Evolutionary conservation across 163 green algal genomes (phyloP).

Genomic region (Chlorella variabilis): DNA sequence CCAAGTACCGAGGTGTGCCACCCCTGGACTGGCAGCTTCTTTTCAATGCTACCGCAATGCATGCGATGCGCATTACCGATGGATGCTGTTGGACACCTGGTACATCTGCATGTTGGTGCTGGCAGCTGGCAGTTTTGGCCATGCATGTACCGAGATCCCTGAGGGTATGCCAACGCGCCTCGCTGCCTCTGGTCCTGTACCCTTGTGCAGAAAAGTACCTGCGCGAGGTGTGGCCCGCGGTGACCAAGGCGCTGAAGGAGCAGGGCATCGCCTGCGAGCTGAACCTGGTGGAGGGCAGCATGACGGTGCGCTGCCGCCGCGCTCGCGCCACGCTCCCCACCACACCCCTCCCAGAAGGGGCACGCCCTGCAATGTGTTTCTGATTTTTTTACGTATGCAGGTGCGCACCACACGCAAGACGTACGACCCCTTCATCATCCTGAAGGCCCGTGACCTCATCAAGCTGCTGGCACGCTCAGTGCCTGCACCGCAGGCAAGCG

Average conservation of each 20-base stretch:
- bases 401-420: slow-evolving; percentile 98
- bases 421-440: slow-evolving; percentile 97
- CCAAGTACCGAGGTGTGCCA: slow-evolving; percentile 91
- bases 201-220: slow-evolving; percentile 98
- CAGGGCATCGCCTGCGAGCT: slow-evolving; percentile 94
- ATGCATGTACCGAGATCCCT: no score
- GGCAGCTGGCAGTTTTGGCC: not conserved
- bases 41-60: not conserved
- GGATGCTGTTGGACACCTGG: no score
- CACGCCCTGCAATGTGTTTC: no score
- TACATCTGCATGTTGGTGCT: no score
- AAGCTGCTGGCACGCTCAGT: slow-evolving; percentile 97
- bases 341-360: no score
- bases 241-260: slow-evolving; percentile 93
- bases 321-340: no score
- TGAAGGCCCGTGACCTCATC: slow-evolving; percentile 98
- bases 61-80: no score
- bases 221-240: slow-evolving; percentile 93
- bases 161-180: no score
- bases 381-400: slow-evolving; percentile 75
- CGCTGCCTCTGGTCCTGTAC: no score
- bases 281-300: slow-evolving; percentile 98
- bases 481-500: slow-evolving; percentile 84
- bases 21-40: not conserved
- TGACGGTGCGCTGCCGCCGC: slow-evolving; percentile 83